Base-by-base conservation (phyloP, 108 stramenopile species). In the Cyclotella kingstonii region DNA sequence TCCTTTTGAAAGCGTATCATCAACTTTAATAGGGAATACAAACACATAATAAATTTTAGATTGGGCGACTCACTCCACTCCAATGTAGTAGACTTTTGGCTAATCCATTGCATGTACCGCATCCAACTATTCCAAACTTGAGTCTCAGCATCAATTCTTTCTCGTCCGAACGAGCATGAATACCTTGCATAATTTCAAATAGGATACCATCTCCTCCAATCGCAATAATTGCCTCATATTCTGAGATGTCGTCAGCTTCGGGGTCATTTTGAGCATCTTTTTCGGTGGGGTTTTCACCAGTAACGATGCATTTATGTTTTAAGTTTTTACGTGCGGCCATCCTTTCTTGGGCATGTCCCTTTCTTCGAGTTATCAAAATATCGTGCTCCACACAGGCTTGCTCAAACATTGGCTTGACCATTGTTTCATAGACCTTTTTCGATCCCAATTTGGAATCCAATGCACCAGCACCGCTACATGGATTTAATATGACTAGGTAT, bases 151-250 rank as follows among this genome's bases (percentile, higher is more conserved):
- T 35, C 6, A 89, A 35, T 28, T 27, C 18, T 31, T 50, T 47
- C 21, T 60, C 69, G 19, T 90, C 86, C 7, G 46, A 2, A 28
- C 86, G 76, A 33, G 52, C 33, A 19, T 73, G 69, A 28, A 90
- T 72, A 4, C 89, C 94, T 50, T 91, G 85, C 51, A 91, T 40
- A 23, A 87, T 77, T 70, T 92, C 89, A 48, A 78, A 84, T n/a
- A 95, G 42, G 12, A 82, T 78, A 1, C 94, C 94, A 68, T 95
- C 94, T 31, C 94, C 94, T 15, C 94, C 90, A 63, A 95, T 63
- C 39, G 81, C 75, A 41, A 91, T 73, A 7, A 91, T 36, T 19
- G 73, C 85, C 44, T 82, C 72, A 64, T 91, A 95, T 19, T 72
- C 54, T 14, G 82, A 57, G 23, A 91, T 51, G 28, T 87, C 84